These are phyloP conservation scores for Eryngium alpinum DNA, from an alignment of 140 eudicot genomes.

Conservation along the genomic window DNA sequence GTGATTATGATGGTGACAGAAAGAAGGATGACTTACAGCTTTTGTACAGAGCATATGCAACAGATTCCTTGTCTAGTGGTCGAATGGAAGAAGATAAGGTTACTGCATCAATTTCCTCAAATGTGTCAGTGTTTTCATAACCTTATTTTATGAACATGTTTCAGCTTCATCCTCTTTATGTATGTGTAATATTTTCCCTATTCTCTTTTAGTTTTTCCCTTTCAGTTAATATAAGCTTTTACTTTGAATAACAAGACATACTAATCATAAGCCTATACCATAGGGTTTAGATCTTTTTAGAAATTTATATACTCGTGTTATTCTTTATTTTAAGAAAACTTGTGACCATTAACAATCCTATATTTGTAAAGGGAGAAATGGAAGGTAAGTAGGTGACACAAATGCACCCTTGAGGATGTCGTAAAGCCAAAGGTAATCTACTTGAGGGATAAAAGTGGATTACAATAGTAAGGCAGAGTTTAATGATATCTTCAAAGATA, in stretches of 20 bases:
- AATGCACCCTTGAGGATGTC: too few relatives aligned
- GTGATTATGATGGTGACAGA: constrained; percentile 79
- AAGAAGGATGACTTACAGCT: constrained; percentile 80
- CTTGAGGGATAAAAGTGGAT: too few relatives aligned
- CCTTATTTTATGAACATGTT: neutral
- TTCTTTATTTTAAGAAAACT: neutral
- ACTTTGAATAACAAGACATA: neutral
- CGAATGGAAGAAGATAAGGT: constrained; percentile 92
- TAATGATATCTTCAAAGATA: too few relatives aligned
- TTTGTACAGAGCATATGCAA: constrained; percentile 65
- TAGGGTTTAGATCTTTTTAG: neutral
- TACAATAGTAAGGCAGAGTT: too few relatives aligned
- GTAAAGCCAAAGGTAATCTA: too few relatives aligned
- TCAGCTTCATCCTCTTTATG: too few relatives aligned
- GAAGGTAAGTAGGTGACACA: neutral
- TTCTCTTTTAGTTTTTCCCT: neutral
- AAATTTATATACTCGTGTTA: neutral
- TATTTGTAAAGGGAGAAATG: neutral
- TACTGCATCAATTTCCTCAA: neutral
- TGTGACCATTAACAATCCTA: neutral
- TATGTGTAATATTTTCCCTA: neutral
- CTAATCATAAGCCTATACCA: neutral
- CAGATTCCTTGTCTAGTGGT: constrained; percentile 73
- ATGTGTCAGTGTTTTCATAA: neutral
- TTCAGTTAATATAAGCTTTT: neutral